A percentile compares a stretch with the other conserved stretches of the same genome.
Evolutionary conservation across 805 yeast genomes (phyloP).

Genomic region (Hagleromyces aurorensis): DNA sequence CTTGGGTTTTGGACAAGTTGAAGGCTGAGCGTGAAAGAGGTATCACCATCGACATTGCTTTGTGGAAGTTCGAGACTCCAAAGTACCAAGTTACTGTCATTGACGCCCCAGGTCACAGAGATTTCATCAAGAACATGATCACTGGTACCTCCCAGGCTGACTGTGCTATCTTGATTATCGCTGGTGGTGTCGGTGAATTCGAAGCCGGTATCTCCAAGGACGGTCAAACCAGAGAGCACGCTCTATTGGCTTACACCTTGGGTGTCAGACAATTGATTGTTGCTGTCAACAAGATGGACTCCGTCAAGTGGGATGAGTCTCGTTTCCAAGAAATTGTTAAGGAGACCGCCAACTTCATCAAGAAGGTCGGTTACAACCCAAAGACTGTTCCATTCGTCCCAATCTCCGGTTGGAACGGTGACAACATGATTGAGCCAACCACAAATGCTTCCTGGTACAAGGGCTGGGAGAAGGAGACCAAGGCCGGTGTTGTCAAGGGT

Average conservation of each 20-base stretch:
- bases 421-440: conserved; percentile 82
- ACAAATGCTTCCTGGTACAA: conserved; percentile 82
- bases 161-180: conserved; percentile 83
- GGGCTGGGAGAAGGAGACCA: conserved; percentile 78
- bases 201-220: conserved; percentile 93
- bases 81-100: conserved; percentile 84
- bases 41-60: conserved; percentile 91
- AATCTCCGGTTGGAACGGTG: conserved; percentile 90
- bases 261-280: conserved; percentile 84
- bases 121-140: conserved; percentile 93
- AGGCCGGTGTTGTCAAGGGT: conserved; percentile 63
- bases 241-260: conserved; percentile 80
- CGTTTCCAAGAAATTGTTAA: conserved; percentile 72
- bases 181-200: conserved; percentile 91
- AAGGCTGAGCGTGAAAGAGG: conserved; percentile 97
- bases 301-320: conserved; percentile 77
- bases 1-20: conserved; percentile 93
- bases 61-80: conserved; percentile 90
- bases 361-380: conserved; percentile 80
- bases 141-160: conserved; percentile 94
- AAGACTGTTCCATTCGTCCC: conserved; percentile 83
- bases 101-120: conserved; percentile 96
- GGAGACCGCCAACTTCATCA: conserved; percentile 74
- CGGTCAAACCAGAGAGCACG: conserved; percentile 95
- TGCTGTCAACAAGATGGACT: conserved; percentile 93